These are phyloP conservation scores for Hymenoscyphus infarciens DNA, from an alignment of 2,329 filamentous ascomycete species.

Conservation along the genomic window DNA sequence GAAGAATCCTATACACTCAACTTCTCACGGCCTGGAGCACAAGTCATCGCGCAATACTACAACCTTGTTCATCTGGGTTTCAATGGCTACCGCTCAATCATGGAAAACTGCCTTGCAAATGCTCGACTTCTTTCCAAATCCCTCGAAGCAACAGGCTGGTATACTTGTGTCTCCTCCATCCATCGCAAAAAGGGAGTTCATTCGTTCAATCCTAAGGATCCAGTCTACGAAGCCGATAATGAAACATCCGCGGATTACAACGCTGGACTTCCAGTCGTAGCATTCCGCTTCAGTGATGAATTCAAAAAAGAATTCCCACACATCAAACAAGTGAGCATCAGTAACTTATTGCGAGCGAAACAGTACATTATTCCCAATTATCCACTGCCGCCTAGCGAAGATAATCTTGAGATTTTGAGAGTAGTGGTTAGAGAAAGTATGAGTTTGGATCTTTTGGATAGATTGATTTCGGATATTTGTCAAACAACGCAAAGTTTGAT, in stretches of 20 bases:
- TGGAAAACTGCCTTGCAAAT: conserved; percentile 64
- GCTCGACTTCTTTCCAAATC: conserved; percentile 60
- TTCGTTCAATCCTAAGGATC: conserved; percentile 33
- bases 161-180: conserved; percentile 61
- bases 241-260: conserved; percentile 59
- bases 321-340: conserved; percentile 61
- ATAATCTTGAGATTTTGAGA: conserved; percentile 62
- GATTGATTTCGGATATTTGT: conserved; percentile 58
- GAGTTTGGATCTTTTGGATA: conserved; percentile 64
- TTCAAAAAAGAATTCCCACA: conserved; percentile 59
- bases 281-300: conserved; percentile 59
- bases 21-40: conserved; percentile 67
- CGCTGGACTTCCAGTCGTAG: conserved; percentile 64
- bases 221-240: conserved; percentile 40
- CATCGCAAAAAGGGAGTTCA: conserved; percentile 53
- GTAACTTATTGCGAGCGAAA: conserved; percentile 59
- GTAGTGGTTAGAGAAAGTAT: conserved; percentile 65
- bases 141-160: conserved; percentile 65
- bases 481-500: conserved; percentile 59
- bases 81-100: conserved; percentile 59
- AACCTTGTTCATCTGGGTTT: conserved; percentile 69
- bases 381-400: conserved; percentile 58
- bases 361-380: conserved; percentile 74
- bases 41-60: conserved; percentile 70
- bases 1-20: conserved; percentile 69